Evolutionary conservation across 2,329 filamentous ascomycete species (phyloP), one percentile per base, ranked within the genome.

Genomic region (Penicillium sp.): DNA sequence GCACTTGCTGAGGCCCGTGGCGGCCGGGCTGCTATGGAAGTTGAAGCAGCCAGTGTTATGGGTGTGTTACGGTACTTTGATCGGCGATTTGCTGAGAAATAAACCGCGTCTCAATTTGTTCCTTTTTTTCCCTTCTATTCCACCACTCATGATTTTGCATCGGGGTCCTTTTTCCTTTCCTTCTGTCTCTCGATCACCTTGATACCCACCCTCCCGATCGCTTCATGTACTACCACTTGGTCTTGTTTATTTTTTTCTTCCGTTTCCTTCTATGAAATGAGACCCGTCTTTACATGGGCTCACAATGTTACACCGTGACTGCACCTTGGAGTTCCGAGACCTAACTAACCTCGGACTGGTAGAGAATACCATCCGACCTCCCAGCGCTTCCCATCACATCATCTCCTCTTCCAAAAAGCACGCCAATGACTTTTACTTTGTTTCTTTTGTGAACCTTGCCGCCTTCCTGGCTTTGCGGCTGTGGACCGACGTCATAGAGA

Each of bases 11-110:
- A 73, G 49, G 55, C 60, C 5, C 56, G 64, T 9, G 62, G 61
- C 13, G 61, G 68, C 16, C 66, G 76, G 52, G 82, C 83, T 43
- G 87, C 89, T 1, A 87, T 92, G 67, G 90, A 93, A 72, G 89
- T 93, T 16, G 90, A 93, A 75, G 89, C 90, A 6, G 90, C 90
- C 0, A 92, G 89, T 73, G 91, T 93, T 55, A 92, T 93, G 90
- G 89, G 88, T 43, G 90, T 92, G n/a, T 77, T 93, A 60, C 90
- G 90, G 74, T 88, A 90, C 63, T 93, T 93, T 76, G 90, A 93
- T 69, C 82, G 91, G 51, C 80, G 90, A 55, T 93, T 93, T 56
- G 75, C 76, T 39, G 75, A 76, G 53, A 76, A 77, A 69, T 75
- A 69, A 67, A 53, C 41, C 50, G 14, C 37, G 47, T 40, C 58